A percentile compares a stretch with the other conserved stretches of the same genome.
These are phyloP conservation scores for Macrotyloma uniflorum DNA, from an alignment of 306 rosid species.

Conservation along the genomic window DNA sequence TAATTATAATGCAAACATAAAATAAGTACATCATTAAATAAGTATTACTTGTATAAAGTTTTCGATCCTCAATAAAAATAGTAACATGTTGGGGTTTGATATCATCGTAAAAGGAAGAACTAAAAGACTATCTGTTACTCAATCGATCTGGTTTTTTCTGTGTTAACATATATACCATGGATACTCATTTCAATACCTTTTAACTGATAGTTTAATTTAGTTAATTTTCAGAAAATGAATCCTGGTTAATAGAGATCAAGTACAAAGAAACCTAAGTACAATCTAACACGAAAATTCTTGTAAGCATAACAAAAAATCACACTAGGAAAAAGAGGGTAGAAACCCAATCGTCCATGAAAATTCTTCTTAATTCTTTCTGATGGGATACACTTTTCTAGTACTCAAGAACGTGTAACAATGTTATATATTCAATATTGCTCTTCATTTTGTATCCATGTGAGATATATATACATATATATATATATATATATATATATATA, in stretches of 20 bases:
- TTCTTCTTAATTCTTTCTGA: background rate
- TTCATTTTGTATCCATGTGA: background rate
- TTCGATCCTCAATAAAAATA: background rate
- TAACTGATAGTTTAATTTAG: background rate
- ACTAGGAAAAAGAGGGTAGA: too few species aligned
- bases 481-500: too few species aligned
- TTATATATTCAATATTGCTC: background rate
- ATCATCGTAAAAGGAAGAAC: slow-evolving; percentile 4
- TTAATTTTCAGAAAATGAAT: background rate
- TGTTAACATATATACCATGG: background rate
- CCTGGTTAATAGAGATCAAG: background rate
- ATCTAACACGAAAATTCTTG: background rate
- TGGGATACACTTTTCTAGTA: background rate
- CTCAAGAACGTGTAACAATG: background rate
- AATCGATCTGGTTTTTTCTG: background rate
- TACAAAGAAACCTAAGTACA: background rate
- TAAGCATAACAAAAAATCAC: background rate
- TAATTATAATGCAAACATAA: background rate
- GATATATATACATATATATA: too few species aligned
- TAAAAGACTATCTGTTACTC: background rate
- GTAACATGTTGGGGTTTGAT: background rate
- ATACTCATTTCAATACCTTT: background rate
- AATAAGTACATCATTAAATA: too few species aligned
- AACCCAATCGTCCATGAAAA: too few species aligned
- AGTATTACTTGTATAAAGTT: background rate